Conservation (phyloP, 1,139 yeast species). For the Blastobotrys aristatus region DNA sequence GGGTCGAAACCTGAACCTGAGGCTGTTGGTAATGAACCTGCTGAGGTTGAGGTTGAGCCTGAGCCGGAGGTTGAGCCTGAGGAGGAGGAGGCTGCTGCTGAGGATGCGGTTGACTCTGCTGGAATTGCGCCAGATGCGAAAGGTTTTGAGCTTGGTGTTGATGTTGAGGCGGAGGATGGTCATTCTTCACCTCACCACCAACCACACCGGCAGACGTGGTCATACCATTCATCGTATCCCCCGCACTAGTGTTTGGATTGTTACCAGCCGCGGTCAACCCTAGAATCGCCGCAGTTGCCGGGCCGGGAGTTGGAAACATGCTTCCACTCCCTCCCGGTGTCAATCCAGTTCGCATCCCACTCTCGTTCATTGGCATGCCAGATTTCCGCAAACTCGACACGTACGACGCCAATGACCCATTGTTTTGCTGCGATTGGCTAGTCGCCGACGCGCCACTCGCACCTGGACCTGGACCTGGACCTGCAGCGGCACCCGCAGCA, state of each 20-base stretch:
- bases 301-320: constrained; percentile 37
- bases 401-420: constrained; percentile 18
- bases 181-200: background rate
- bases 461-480: background rate
- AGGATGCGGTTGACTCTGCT: constrained; percentile 4
- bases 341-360: constrained; percentile 35
- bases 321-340: constrained; percentile 37
- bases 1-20: background rate
- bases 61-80: constrained; percentile 4
- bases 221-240: background rate
- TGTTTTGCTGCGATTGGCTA: constrained; percentile 2
- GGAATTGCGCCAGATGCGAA: constrained; percentile 3
- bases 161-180: background rate
- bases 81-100: constrained; percentile 12
- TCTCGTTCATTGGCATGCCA: constrained; percentile 18
- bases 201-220: background rate
- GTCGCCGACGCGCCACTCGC: constrained; percentile 10
- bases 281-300: constrained; percentile 36
- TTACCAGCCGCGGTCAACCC: constrained; percentile 23
- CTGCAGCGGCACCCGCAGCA: no score
- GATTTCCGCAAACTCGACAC: constrained; percentile 16
- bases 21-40: background rate
- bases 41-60: constrained; percentile 9
- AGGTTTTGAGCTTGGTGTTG: constrained; percentile 4
- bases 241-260: background rate